A percentile compares a stretch with the other conserved stretches of the same genome.
Conservation (phyloP, 352 stramenopile genomes). For the Phytophthora palmivora region DNA sequence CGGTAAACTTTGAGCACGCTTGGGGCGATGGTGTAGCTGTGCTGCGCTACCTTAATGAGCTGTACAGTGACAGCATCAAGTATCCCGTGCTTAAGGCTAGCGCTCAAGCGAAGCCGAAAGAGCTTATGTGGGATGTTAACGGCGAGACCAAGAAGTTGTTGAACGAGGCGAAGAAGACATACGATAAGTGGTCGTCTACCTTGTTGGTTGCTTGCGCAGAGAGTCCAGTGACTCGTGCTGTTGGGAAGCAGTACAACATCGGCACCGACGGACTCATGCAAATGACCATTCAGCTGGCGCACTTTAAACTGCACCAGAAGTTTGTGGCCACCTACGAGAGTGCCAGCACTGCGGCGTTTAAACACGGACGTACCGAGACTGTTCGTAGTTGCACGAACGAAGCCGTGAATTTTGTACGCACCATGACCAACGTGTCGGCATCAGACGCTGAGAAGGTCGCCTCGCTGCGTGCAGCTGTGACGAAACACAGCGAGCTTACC, state of each 20-base stretch:
- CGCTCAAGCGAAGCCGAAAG: constrained; percentile 34
- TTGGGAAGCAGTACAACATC: constrained; percentile 75
- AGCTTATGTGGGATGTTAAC: constrained; percentile 73
- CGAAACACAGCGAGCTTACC: constrained; percentile 89
- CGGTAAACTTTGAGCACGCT: constrained; percentile 92
- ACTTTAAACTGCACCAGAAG: constrained; percentile 82
- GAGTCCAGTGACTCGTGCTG: constrained; percentile 70
- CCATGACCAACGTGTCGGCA: constrained; percentile 66
- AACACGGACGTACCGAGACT: constrained; percentile 91
- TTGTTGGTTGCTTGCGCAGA: constrained; percentile 80
- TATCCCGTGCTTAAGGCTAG: constrained; percentile 63
- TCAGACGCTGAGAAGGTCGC: constrained; percentile 68
- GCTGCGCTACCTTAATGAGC: constrained; percentile 90
- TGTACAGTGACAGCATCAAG: constrained; percentile 85
- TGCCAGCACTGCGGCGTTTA: constrained; percentile 91
- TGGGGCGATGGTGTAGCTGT: constrained; percentile 92
- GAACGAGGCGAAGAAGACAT: constrained; percentile 71
- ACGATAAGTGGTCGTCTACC: constrained; percentile 66
- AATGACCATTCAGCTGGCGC: constrained; percentile 91
- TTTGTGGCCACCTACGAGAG: constrained; percentile 91
- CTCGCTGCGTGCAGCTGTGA: constrained; percentile 77
- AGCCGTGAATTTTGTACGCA: constrained; percentile 74
- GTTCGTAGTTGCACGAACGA: constrained; percentile 91
- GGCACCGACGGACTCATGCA: constrained; percentile 92
- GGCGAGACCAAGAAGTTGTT: constrained; percentile 66